phyloP scores from a whole-genome alignment of 768 basidiomycete genomes.

The Tylopilus sp. region DNA sequence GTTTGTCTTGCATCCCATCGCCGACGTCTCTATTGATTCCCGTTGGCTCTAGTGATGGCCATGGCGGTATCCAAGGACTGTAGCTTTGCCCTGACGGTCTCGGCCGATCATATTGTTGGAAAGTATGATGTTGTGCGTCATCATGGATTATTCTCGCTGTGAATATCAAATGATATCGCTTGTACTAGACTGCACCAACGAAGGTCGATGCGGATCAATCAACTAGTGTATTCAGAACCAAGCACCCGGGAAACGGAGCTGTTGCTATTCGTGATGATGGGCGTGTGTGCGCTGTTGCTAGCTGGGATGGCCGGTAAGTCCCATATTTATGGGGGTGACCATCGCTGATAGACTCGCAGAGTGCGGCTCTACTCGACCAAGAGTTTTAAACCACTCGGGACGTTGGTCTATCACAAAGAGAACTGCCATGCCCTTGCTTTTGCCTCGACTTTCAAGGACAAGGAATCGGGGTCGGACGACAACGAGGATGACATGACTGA shows the following conservation, averaged over 20 bases:
- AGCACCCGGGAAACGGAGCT: conserved; percentile 74
- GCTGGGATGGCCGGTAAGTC: conserved; percentile 91
- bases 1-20: conserved; percentile 37
- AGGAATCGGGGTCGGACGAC: conserved; percentile 14
- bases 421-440: conserved; percentile 76
- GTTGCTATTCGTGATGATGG: conserved; percentile 76
- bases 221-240: conserved; percentile 50
- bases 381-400: conserved; percentile 79
- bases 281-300: conserved; percentile 80
- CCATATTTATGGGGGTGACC: neutral
- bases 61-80: conserved; percentile 66
- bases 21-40: neutral
- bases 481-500: conserved; percentile 41
- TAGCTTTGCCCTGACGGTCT: conserved; percentile 70
- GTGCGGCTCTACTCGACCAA: conserved; percentile 81
- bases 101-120: conserved; percentile 79
- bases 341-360: conserved; percentile 37
- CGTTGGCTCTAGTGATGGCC: conserved; percentile 65
- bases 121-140: conserved; percentile 54
- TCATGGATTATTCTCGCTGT: neutral
- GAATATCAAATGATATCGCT: neutral
- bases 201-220: conserved; percentile 19
- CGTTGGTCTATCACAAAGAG: conserved; percentile 76
- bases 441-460: conserved; percentile 33
- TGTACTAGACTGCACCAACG: conserved; percentile 5